Conservation (phyloP, 2,329 filamentous ascomycete genomes). For the Rhinocladiella mackenziei region DNA sequence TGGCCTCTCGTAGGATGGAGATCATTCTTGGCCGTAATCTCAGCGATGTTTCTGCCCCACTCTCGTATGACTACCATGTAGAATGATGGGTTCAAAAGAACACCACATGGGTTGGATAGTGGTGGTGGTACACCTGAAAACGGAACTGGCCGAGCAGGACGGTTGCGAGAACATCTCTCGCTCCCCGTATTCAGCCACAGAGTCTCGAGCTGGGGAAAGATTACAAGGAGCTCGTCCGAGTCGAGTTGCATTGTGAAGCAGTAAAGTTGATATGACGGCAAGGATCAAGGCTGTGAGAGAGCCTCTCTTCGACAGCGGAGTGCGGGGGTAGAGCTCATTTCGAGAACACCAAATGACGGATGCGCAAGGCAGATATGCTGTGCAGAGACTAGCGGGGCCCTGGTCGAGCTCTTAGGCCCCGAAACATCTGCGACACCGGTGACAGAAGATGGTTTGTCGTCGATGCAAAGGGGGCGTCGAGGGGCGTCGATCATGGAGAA, state of each 20-base stretch:
- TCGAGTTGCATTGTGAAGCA: neutral
- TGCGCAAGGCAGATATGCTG: too few species aligned
- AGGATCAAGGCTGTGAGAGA: neutral
- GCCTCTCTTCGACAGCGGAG: conserved; percentile 1
- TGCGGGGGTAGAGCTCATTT: neutral
- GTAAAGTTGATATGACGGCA: conserved; percentile 2
- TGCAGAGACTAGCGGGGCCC: too few species aligned
- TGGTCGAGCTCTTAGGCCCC: too few species aligned
- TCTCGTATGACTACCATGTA: neutral
- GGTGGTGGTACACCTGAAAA: too few species aligned
- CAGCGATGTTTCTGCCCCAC: too few species aligned
- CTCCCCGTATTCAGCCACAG: too few species aligned
- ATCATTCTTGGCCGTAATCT: conserved; percentile 1
- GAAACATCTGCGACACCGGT: neutral
- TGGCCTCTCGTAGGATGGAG: conserved; percentile 1
- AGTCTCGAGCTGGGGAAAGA: too few species aligned
- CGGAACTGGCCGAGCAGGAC: too few species aligned
- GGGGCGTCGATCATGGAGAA: conserved; percentile 5
- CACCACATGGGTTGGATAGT: neutral
- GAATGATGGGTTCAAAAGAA: neutral
- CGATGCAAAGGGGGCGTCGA: conserved; percentile 1
- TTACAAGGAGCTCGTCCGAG: conserved; percentile 2
- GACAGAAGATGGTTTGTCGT: conserved; percentile 10
- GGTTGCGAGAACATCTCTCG: too few species aligned
- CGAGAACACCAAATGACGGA: too few species aligned